These are phyloP conservation scores for Coemansia sp. DNA, from an alignment of 192 early-diverging fungal species.

Conservation along the genomic window DNA sequence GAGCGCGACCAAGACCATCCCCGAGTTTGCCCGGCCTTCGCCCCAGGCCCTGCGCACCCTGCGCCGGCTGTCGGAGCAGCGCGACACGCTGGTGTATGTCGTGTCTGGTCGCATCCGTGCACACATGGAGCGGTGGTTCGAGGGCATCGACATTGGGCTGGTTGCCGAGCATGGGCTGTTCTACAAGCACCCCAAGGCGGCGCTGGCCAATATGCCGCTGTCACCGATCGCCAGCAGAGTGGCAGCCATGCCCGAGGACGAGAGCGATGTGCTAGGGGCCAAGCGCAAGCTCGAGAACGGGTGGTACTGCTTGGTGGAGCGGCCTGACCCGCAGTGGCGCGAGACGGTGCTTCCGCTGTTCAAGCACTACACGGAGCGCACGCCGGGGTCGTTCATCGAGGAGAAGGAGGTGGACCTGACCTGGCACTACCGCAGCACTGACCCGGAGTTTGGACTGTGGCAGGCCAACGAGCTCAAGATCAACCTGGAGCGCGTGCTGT, in stretches of 20 bases:
- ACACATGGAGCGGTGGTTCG: constrained; percentile 91
- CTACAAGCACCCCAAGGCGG: constrained; percentile 79
- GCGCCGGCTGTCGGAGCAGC: constrained; percentile 60
- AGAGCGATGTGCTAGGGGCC: background rate
- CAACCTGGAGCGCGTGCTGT: constrained; percentile 92
- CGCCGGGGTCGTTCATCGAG: constrained; percentile 96
- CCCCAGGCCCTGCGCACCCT: constrained; percentile 64
- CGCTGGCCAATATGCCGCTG: background rate
- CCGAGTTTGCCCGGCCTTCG: constrained; percentile 91
- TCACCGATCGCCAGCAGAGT: background rate
- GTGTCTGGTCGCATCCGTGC: constrained; percentile 86
- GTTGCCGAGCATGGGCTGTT: constrained; percentile 98
- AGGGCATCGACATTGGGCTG: constrained; percentile 78
- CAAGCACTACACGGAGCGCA: constrained; percentile 95
- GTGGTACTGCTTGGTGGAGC: constrained; percentile 87
- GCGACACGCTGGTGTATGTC: constrained; percentile 92
- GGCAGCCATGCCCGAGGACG: background rate
- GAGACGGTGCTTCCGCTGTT: constrained; percentile 90
- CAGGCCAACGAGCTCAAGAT: constrained; percentile 97
- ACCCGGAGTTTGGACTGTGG: constrained; percentile 93
- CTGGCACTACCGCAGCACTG: constrained; percentile 96
- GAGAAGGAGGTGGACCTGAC: constrained; percentile 98
- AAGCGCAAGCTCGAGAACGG: constrained; percentile 10
- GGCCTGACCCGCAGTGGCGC: constrained; percentile 86
- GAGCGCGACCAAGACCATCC: constrained; percentile 74